These are phyloP conservation scores for Aspergillus carbonarius DNA, from an alignment of 2,329 filamentous ascomycete species.

Conservation along the genomic window DNA sequence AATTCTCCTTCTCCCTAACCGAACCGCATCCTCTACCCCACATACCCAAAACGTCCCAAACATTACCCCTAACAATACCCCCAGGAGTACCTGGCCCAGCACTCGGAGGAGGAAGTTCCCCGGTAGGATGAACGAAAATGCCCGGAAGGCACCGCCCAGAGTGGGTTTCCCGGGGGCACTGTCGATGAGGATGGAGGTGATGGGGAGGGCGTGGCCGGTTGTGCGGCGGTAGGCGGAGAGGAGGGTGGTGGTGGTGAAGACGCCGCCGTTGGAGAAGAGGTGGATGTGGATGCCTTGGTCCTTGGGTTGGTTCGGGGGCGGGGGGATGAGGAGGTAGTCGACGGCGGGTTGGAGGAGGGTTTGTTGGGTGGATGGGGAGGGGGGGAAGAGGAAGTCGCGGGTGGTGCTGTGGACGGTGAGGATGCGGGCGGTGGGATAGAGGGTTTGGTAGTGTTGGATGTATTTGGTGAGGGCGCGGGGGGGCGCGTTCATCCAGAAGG, in stretches of 20 bases:
- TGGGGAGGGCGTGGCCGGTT: conserved; percentile 36
- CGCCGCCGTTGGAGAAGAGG: conserved; percentile 53
- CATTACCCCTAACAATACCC: neutral
- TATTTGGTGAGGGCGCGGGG: conserved; percentile 50
- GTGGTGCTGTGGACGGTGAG: conserved; percentile 42
- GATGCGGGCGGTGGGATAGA: conserved; percentile 46
- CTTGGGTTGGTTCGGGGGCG: neutral
- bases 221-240: conserved; percentile 38
- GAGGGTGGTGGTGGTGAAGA: conserved; percentile 40
- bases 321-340: conserved; percentile 16
- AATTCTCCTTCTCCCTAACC: neutral
- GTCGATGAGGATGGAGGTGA: conserved; percentile 47
- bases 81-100: neutral
- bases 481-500: conserved; percentile 52
- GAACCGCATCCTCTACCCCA: neutral
- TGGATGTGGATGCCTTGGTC: conserved; percentile 40
- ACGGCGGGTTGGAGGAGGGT: conserved; percentile 36
- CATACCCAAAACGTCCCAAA: neutral
- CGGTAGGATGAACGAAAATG: conserved; percentile 39
- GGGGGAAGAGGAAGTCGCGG: conserved; percentile 33
- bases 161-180: conserved; percentile 44
- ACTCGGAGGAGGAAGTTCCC: conserved; percentile 25
- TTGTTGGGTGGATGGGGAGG: conserved; percentile 23
- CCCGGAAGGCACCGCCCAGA: conserved; percentile 26
- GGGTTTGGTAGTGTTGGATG: conserved; percentile 42